Evolutionary conservation across 1,284 basidiomycete genomes (phyloP), one percentile per base, ranked within the genome.

Genomic region (Puccinia triticina): DNA sequence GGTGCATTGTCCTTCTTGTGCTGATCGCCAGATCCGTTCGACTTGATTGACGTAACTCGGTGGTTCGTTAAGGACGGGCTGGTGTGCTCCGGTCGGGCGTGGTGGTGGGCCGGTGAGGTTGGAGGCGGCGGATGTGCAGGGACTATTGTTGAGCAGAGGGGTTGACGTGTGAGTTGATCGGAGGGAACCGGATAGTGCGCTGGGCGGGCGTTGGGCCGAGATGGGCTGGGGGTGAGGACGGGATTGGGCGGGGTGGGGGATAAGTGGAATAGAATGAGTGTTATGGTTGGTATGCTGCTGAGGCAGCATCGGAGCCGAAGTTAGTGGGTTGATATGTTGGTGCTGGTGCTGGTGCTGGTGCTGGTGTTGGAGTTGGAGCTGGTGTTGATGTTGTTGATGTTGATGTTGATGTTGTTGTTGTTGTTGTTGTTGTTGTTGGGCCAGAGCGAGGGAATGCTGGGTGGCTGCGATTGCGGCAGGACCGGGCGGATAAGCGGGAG

Each of bases 1-100:
- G n/a, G 80, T 57, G 57, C 80, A 82, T 57, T 82, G 57, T 21
- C 80, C 80, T 23, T 76, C 73, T 74, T 82, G 80, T 26, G 80
- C 80, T 40, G 80, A 67, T n/a, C 80, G 71, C 80, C 80, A 82
- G 8, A 82, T 59, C 26, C 61, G 75, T 37, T 82, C 80, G n/a
- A 82, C 59, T 43, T 82, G 80, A 40, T 72, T 50, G 46, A 53
- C 50, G 53, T 57, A 32, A n/a, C 21, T 66, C 26, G 69, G 69
- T 12, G 37, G 37, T 23, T 64, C 57, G 37, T 32, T 61, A 2
- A 14, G 61, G 29, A 29, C 11, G 57, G 23, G 12, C 26, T 23
- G 40, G n/a, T 34, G 43, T 1, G 57, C 26, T 18, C 55, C 57
- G 43, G n/a, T n/a, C n/a, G 55, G 32, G 37, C 12, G 43, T 29